These are phyloP conservation scores for Durio zibethinus DNA, from an alignment of 345 rosid genomes.

Conservation along the genomic window DNA sequence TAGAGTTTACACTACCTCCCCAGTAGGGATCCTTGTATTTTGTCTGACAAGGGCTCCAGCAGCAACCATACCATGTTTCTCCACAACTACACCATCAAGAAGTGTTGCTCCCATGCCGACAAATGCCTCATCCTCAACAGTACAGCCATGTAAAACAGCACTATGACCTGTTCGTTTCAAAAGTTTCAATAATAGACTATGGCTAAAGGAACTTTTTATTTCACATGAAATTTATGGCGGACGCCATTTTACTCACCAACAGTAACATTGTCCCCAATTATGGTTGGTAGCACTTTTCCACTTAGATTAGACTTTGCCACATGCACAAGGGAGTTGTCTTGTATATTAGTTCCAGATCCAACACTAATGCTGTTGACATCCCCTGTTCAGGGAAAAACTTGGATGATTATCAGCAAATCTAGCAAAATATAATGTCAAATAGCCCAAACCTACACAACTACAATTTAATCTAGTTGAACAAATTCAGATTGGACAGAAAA, in stretches of 20 bases:
- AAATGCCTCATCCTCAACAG: conserved; percentile 85
- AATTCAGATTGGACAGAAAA: neutral
- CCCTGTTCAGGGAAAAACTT: conserved; percentile 36
- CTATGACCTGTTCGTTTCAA: conserved; percentile 68
- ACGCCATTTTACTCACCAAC: conserved; percentile 54
- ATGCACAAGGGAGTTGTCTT: conserved; percentile 94
- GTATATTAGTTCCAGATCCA: conserved; percentile 94
- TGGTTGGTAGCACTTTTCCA: conserved; percentile 84
- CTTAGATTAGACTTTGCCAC: conserved; percentile 92
- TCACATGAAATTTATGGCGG: neutral
- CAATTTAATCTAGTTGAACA: neutral
- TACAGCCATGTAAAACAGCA: conserved; percentile 95
- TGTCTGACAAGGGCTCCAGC: conserved; percentile 97
- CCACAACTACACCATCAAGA: conserved; percentile 87
- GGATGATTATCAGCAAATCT: neutral
- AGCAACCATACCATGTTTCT: conserved; percentile 88
- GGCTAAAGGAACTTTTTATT: neutral
- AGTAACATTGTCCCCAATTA: conserved; percentile 90
- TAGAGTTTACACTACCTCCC: conserved; percentile 56
- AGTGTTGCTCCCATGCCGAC: conserved; percentile 93
- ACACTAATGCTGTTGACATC: conserved; percentile 78
- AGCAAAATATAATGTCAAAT: neutral
- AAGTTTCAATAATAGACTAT: conserved; percentile 19
- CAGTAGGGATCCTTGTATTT: conserved; percentile 76
- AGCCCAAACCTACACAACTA: neutral